Evolutionary conservation across 176 grass and related monocot species (phyloP), one percentile per base, ranked within the genome.

Genomic region (Zoysia japonica): DNA sequence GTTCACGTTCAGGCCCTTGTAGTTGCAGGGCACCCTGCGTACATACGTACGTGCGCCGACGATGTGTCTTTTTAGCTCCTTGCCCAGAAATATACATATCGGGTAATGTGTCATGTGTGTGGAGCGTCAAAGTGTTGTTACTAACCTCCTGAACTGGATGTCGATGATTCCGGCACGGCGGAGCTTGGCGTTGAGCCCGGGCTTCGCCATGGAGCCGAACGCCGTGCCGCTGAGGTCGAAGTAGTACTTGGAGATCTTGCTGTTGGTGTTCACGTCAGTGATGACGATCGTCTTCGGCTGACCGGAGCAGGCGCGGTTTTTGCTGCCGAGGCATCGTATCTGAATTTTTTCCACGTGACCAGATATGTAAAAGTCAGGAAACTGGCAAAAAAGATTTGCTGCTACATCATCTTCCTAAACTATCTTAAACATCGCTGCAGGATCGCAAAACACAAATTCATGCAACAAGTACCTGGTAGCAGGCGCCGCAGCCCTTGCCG

Each of bases 191-290:
- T 70, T 86, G 5, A 54, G 47, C 9, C 85, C 85, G 16, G 81
- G 9, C 66, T 36, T 66, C 10, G 85, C 89, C 85, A 90, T 77
- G 50, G 89, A 45, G 50, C 89, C 89, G 76, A 90, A 90, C n/a
- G 84, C 67, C 65, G 88, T 90, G 69, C 88, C 88, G 57, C 88
- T 90, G 6, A 90, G 78, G 85, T 91, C 89, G 68, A 91, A 85
- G 74, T 85, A 81, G 85, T 74, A 74, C 47, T 65, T 17, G 1
- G 70, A 77, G 17, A 88, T 57, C 7, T 35, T 36, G 0, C 76
- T 51, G 77, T 88, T 75, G 77, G 80, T 84, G 77, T 88, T 88
- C 77, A 88, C 84, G 90, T 92, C 90, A 1, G 90, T 89, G 79
- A 92, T 86, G 45, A 72, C 45, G 2, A 92, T 20, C 10, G 80